Conservation (phyloP, 495 filamentous ascomycete species). For the Lasiosphaeria ovina region DNA sequence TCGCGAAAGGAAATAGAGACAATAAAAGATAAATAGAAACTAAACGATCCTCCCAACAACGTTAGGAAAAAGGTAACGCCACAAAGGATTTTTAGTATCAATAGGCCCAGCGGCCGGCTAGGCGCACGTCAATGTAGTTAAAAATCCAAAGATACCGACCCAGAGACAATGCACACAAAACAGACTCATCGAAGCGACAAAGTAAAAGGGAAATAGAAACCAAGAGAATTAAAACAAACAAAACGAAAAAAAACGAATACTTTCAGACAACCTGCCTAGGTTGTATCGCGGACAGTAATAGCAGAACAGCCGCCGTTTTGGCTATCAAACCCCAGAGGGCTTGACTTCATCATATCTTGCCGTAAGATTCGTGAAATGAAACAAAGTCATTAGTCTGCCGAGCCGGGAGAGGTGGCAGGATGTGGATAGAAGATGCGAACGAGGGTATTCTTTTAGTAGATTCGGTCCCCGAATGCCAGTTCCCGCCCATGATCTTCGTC, state of each 20-base stretch:
- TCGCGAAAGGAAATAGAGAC: no score
- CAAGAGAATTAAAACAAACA: neutral
- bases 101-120: no score
- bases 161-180: neutral
- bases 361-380: neutral
- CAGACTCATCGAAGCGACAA: neutral
- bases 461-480: conserved; percentile 39
- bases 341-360: neutral
- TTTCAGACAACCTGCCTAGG: neutral
- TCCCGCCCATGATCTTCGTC: conserved; percentile 42
- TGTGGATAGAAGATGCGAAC: no score
- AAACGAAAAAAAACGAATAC: neutral
- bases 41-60: no score
- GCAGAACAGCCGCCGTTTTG: neutral
- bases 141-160: no score
- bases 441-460: neutral
- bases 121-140: no score
- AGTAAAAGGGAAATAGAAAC: neutral
- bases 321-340: no score
- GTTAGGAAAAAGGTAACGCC: no score
- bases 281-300: neutral
- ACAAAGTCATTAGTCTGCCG: neutral
- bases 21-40: no score
- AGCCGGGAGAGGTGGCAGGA: no score
- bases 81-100: no score